Conservation (phyloP, 371 early-diverging fungal genomes). For the Mortierella sp. region DNA sequence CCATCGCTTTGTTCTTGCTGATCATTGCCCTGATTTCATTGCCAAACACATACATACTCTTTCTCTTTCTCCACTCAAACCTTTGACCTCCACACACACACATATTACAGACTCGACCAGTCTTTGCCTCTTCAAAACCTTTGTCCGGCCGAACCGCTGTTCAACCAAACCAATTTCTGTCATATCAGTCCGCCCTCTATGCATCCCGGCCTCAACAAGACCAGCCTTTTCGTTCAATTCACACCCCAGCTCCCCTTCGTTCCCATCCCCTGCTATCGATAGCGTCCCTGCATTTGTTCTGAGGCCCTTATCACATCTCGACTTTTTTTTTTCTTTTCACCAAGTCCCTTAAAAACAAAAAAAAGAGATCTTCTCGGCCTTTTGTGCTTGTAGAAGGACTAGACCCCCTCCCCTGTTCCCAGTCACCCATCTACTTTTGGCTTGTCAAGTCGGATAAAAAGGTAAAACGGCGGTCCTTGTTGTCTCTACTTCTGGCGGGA, state of each 20-base stretch:
- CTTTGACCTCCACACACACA: no score
- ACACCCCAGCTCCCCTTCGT: slow-evolving; percentile 51
- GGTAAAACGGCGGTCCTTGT: slow-evolving; percentile 23
- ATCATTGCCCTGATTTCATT: neutral
- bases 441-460: slow-evolving; percentile 51
- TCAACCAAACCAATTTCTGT: no score
- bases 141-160: no score
- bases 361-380: no score
- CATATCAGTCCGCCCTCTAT: slow-evolving; percentile 50
- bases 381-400: slow-evolving; percentile 6
- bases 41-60: neutral
- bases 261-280: slow-evolving; percentile 56
- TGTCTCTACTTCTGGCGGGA: no score
- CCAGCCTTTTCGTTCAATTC: slow-evolving; percentile 47
- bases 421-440: slow-evolving; percentile 34
- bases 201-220: slow-evolving; percentile 53
- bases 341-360: slow-evolving; percentile 9
- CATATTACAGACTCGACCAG: neutral
- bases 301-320: slow-evolving; percentile 1
- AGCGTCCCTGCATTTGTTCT: slow-evolving; percentile 39
- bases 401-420: slow-evolving; percentile 1
- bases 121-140: slow-evolving; percentile 1
- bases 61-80: neutral
- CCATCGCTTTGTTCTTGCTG: slow-evolving; percentile 9
- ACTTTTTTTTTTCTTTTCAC: slow-evolving; percentile 9